phyloP scores from a whole-genome alignment of 192 early-diverging fungal species.

The Backusella circina region DNA sequence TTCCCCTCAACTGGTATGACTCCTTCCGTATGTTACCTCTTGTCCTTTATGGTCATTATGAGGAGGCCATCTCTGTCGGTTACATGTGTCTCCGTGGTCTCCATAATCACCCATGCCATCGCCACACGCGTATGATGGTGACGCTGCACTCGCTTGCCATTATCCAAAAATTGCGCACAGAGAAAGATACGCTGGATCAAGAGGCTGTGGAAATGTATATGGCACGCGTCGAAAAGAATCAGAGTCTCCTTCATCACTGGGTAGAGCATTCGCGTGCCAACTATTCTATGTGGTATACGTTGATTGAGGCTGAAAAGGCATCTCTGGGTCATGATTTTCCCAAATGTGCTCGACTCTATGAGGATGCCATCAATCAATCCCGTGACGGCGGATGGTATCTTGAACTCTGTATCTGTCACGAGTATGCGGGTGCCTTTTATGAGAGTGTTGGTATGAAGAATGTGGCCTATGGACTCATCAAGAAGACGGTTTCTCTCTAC shows the following conservation, averaged over 20 bases:
- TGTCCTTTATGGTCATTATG: slow-evolving; percentile 27
- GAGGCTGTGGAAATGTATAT: not conserved
- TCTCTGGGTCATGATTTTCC: slow-evolving; percentile 6
- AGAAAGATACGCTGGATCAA: not conserved
- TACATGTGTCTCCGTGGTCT: slow-evolving; percentile 3
- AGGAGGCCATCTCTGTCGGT: slow-evolving; percentile 18
- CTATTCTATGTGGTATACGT: slow-evolving; percentile 21
- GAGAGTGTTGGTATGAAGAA: slow-evolving; percentile 15
- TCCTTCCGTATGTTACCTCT: slow-evolving; percentile 26
- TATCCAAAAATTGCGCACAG: slow-evolving; percentile 9
- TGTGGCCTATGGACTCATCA: slow-evolving; percentile 20
- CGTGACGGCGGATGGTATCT: slow-evolving; percentile 26
- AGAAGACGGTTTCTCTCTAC: slow-evolving; percentile 20
- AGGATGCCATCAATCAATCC: slow-evolving; percentile 26
- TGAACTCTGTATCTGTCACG: slow-evolving; percentile 25
- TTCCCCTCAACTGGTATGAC: slow-evolving; percentile 30
- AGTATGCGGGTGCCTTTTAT: slow-evolving; percentile 32
- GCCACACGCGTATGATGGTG: slow-evolving; percentile 30
- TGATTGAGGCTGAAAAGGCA: slow-evolving; percentile 24
- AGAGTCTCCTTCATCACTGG: slow-evolving; percentile 14
- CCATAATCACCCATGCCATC: slow-evolving; percentile 26
- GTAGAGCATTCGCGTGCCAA: slow-evolving; percentile 9
- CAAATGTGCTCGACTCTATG: slow-evolving; percentile 16
- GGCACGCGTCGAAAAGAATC: slow-evolving; percentile 14
- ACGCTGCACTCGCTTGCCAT: slow-evolving; percentile 25